phyloP scores from a whole-genome alignment of 345 rosid species.

The Syzygium grande region DNA sequence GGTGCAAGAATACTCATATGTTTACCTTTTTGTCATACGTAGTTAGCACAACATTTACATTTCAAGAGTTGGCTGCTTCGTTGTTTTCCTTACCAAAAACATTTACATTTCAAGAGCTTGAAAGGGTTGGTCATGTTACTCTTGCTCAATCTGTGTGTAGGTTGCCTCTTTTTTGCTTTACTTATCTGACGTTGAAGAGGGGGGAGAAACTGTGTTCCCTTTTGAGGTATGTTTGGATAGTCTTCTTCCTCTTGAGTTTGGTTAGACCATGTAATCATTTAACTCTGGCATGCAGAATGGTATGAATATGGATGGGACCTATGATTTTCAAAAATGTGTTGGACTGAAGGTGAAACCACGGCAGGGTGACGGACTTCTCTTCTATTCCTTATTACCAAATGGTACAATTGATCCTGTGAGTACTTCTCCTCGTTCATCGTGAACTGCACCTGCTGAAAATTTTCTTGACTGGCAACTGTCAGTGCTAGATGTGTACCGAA shows the following conservation, averaged over 20 bases:
- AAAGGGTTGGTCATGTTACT: neutral
- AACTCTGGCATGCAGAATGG: constrained; percentile 35
- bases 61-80: too few species aligned
- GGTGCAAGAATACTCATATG: neutral
- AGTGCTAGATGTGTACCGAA: neutral
- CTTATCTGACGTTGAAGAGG: constrained; percentile 55
- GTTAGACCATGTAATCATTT: neutral
- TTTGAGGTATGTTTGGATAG: constrained; percentile 35
- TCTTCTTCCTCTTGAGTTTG: neutral
- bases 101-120: neutral
- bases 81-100: too few species aligned
- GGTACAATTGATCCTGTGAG: constrained; percentile 47
- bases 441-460: neutral
- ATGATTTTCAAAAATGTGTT: constrained; percentile 34
- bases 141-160: constrained; percentile 11
- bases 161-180: constrained; percentile 58
- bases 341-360: constrained; percentile 60
- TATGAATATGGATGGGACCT: constrained; percentile 21
- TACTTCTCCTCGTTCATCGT: neutral
- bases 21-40: neutral
- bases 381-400: constrained; percentile 52
- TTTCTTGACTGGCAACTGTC: neutral
- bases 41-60: neutral
- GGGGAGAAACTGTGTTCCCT: constrained; percentile 74
- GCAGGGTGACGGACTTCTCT: constrained; percentile 58